Conservation (phyloP, 768 basidiomycete species). For the Rhizopogon vinicolor region DNA sequence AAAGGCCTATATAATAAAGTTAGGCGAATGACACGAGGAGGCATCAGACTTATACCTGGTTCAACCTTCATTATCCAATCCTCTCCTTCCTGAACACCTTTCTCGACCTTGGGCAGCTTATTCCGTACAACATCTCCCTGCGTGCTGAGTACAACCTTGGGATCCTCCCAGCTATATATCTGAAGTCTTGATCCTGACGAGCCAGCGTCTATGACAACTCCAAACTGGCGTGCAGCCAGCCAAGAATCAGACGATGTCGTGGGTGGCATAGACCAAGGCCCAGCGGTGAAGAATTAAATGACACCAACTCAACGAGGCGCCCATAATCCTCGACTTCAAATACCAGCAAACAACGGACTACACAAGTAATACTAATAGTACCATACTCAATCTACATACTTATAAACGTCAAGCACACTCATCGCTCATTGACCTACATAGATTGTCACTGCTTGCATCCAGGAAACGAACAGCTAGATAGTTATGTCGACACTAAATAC, state of each 20-base stretch:
- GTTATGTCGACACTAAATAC: not conserved
- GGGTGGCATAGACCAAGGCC: constrained; percentile 58
- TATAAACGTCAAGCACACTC: no score
- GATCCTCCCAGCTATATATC: constrained; percentile 95
- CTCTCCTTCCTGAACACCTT: constrained; percentile 76
- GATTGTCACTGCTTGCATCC: no score
- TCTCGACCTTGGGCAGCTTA: constrained; percentile 81
- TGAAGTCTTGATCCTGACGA: constrained; percentile 95
- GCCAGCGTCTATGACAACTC: constrained; percentile 96
- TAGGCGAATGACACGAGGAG: not conserved
- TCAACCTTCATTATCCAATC: constrained; percentile 91
- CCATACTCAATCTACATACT: no score
- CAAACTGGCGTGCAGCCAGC: constrained; percentile 79
- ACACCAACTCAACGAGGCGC: not conserved
- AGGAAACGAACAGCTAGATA: not conserved
- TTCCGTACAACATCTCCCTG: constrained; percentile 45
- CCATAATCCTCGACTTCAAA: no score
- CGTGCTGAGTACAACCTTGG: constrained; percentile 53
- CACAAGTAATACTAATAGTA: no score
- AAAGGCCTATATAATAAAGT: constrained; percentile 61
- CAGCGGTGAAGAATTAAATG: not conserved
- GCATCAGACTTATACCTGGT: constrained; percentile 61
- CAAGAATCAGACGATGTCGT: constrained; percentile 67
- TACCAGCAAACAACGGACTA: no score
- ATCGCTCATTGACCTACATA: no score